Conservation (phyloP, 2,329 filamentous ascomycete species). For the Diaporthe vaccinii region DNA sequence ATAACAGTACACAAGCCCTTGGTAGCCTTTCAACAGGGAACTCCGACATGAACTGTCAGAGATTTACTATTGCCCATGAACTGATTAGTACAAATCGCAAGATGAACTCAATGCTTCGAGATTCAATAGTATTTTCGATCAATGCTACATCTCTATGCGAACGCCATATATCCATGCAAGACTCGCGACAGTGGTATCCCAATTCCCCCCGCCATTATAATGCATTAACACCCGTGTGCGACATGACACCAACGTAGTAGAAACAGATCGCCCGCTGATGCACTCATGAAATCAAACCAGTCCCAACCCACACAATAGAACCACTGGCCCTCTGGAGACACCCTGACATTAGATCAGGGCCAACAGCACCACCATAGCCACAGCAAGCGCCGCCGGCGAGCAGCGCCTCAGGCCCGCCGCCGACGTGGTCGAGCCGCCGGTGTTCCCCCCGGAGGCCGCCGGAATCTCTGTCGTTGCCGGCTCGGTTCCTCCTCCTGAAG, state of each 20-base stretch:
- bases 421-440: constrained; percentile 26
- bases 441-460: neutral
- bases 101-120: neutral
- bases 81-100: neutral
- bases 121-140: neutral
- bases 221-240: constrained; percentile 10
- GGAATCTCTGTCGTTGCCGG: neutral
- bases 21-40: too few species aligned
- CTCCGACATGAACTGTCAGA: too few species aligned
- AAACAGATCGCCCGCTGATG: neutral
- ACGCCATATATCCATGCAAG: constrained; percentile 29
- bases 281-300: neutral
- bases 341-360: constrained; percentile 1
- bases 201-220: neutral
- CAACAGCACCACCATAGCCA: constrained; percentile 34
- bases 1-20: too few species aligned
- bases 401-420: constrained; percentile 25
- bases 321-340: neutral
- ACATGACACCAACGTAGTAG: neutral
- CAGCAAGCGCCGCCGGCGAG: constrained; percentile 32
- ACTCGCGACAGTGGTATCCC: constrained; percentile 25
- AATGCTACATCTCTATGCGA: constrained; percentile 14
- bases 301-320: neutral
- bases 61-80: too few species aligned
- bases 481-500: neutral